phyloP scores from a whole-genome alignment of 2,329 filamentous ascomycete species.

The Tolypocladium capitatum region DNA sequence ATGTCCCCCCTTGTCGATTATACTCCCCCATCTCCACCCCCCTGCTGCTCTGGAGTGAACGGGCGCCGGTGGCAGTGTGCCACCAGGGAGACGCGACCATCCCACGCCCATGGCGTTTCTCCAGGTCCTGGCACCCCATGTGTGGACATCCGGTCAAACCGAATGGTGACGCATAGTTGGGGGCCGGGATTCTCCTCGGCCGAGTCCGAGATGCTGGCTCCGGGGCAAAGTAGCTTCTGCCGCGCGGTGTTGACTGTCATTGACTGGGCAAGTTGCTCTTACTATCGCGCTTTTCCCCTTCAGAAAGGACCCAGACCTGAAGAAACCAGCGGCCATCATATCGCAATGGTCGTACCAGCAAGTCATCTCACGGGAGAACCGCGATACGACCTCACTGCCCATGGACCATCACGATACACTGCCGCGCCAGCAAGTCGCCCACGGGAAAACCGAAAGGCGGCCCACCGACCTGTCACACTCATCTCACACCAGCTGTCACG shows the following conservation, averaged over 20 bases:
- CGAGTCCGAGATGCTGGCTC: conserved; percentile 44
- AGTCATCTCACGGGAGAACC: neutral
- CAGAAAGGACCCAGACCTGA: conserved; percentile 26
- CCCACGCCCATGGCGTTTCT: conserved; percentile 20
- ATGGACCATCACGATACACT: neutral
- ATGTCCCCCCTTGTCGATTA: neutral
- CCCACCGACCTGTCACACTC: no score
- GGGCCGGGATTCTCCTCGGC: conserved; percentile 29
- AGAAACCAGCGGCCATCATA: neutral
- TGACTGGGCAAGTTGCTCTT: conserved; percentile 26
- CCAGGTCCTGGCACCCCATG: neutral
- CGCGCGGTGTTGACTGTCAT: conserved; percentile 9
- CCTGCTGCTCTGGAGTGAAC: neutral
- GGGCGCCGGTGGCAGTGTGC: conserved; percentile 10
- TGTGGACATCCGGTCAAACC: neutral
- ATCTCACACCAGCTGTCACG: no score
- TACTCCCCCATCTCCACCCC: neutral
- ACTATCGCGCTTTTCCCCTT: conserved; percentile 47
- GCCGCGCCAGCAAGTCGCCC: neutral
- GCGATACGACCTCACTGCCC: neutral
- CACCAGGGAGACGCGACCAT: conserved; percentile 31
- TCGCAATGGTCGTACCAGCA: neutral
- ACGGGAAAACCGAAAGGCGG: no score
- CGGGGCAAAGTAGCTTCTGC: conserved; percentile 39
- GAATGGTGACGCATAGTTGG: neutral